These are phyloP conservation scores for Zygosaccharomyces pseudorouxii DNA, from an alignment of 805 yeast species.

Conservation along the genomic window DNA sequence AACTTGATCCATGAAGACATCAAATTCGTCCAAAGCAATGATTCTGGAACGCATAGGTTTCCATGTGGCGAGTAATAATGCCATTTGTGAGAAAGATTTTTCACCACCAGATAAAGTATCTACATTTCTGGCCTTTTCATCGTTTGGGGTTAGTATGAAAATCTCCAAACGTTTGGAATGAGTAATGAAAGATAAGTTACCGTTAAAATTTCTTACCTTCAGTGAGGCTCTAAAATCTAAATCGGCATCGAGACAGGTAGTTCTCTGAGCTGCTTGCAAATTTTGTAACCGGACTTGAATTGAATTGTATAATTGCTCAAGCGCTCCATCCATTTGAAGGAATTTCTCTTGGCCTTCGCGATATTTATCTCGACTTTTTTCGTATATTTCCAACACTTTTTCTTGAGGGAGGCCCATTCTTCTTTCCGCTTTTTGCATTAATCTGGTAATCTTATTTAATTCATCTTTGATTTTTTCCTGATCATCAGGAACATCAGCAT, in stretches of 20 bases:
- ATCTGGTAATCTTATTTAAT: constrained; percentile 42
- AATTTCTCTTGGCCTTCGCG: constrained; percentile 42
- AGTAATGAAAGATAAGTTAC: constrained; percentile 62
- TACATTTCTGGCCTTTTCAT: constrained; percentile 58
- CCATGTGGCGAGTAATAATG: constrained; percentile 88
- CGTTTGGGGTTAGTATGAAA: constrained; percentile 57
- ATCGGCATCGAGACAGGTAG: constrained; percentile 47
- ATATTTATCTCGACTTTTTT: constrained; percentile 40
- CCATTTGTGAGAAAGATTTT: constrained; percentile 87
- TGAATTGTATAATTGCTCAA: constrained; percentile 36
- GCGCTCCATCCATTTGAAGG: constrained; percentile 33
- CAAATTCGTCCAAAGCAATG: constrained; percentile 92
- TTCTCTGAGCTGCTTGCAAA: constrained; percentile 38
- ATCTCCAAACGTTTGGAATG: constrained; percentile 47
- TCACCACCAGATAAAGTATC: constrained; percentile 95
- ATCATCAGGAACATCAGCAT: constrained; percentile 39
- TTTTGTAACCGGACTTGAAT: constrained; percentile 42
- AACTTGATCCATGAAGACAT: constrained; percentile 94
- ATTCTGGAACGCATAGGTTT: constrained; percentile 81
- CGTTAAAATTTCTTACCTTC: constrained; percentile 66
- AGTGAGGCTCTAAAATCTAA: constrained; percentile 56
- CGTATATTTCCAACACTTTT: constrained; percentile 47
- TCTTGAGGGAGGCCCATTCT: constrained; percentile 53
- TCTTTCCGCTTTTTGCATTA: constrained; percentile 49
- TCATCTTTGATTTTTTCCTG: constrained; percentile 47